Conservation (phyloP, 2,329 filamentous ascomycete species). For the Colletotrichum agaves region DNA sequence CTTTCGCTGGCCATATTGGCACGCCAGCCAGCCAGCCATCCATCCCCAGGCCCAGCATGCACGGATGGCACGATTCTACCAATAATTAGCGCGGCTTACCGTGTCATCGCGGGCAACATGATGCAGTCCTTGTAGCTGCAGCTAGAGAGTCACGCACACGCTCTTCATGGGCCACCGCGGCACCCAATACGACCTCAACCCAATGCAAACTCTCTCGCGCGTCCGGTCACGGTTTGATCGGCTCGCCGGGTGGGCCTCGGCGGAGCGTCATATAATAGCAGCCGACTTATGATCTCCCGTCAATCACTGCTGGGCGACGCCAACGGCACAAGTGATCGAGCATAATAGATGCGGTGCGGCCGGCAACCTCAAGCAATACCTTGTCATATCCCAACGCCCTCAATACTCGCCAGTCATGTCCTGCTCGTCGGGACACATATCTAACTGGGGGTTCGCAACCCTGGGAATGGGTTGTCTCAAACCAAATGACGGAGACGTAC, state of each 20-base stretch:
- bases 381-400: background rate
- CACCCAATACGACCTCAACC: slow-evolving; percentile 21
- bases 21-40: slow-evolving; percentile 2
- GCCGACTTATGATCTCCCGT: slow-evolving; percentile 37
- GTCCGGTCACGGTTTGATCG: slow-evolving; percentile 31
- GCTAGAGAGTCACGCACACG: slow-evolving; percentile 6
- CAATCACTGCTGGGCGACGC: slow-evolving; percentile 15
- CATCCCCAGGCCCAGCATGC: slow-evolving; percentile 14
- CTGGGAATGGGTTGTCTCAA: slow-evolving; percentile 19
- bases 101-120: slow-evolving; percentile 18
- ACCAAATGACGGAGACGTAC: slow-evolving; percentile 20
- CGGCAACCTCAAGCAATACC: background rate
- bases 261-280: slow-evolving; percentile 35
- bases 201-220: slow-evolving; percentile 12
- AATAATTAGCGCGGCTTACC: background rate
- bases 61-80: slow-evolving; percentile 16
- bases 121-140: slow-evolving; percentile 19
- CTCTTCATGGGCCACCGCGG: background rate
- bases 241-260: slow-evolving; percentile 11
- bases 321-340: slow-evolving; percentile 6
- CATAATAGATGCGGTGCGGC: background rate
- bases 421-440: background rate
- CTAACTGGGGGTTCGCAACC: background rate
- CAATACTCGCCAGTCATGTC: slow-evolving; percentile 6
- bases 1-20: background rate